Percentiles rank a stretch among this genome's conserved stretches.
Evolutionary conservation across 2,329 filamentous ascomycete genomes (phyloP).

Genomic region (Fusarium torreyae): DNA sequence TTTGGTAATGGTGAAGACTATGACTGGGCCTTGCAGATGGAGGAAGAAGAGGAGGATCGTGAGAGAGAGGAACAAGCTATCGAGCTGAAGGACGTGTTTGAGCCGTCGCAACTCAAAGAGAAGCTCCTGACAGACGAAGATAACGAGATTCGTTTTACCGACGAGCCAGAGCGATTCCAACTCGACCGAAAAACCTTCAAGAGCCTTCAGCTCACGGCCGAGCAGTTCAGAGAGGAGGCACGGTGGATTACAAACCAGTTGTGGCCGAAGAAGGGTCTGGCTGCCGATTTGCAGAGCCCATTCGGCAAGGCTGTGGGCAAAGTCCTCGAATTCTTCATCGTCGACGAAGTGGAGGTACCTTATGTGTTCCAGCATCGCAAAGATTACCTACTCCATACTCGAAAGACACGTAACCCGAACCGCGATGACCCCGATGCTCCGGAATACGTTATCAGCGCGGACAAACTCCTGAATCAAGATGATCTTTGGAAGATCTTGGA

Average conservation of each 20-base stretch:
- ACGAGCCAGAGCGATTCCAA: slow-evolving; percentile 96
- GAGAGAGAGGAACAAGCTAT: slow-evolving; percentile 85
- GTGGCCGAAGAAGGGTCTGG: slow-evolving; percentile 87
- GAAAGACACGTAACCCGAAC: slow-evolving; percentile 74
- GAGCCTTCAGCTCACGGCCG: slow-evolving; percentile 82
- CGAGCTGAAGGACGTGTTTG: slow-evolving; percentile 97
- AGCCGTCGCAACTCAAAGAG: slow-evolving; percentile 94
- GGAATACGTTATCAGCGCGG: slow-evolving; percentile 81
- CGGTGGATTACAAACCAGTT: slow-evolving; percentile 93
- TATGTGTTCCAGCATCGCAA: slow-evolving; percentile 99
- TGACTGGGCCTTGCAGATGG: slow-evolving; percentile 91
- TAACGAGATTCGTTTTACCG: slow-evolving; percentile 87
- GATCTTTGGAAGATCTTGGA: slow-evolving; percentile 97
- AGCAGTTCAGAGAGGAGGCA: slow-evolving; percentile 91
- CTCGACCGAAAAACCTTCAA: slow-evolving; percentile 91
- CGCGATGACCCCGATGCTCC: slow-evolving; percentile 78
- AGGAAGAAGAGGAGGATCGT: slow-evolving; percentile 87
- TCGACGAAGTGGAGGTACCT: slow-evolving; percentile 94
- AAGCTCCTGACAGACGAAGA: slow-evolving; percentile 97
- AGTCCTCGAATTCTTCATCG: slow-evolving; percentile 94
- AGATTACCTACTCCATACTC: slow-evolving; percentile 94
- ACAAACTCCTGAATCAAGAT: slow-evolving; percentile 91
- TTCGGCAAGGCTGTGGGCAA: slow-evolving; percentile 92
- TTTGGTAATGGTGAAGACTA: slow-evolving; percentile 98
- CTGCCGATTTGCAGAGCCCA: slow-evolving; percentile 79